Evolutionary conservation across 1,284 basidiomycete species (phyloP), one percentile per base, ranked within the genome.

Genomic region (Nidula niveotomentosa): DNA sequence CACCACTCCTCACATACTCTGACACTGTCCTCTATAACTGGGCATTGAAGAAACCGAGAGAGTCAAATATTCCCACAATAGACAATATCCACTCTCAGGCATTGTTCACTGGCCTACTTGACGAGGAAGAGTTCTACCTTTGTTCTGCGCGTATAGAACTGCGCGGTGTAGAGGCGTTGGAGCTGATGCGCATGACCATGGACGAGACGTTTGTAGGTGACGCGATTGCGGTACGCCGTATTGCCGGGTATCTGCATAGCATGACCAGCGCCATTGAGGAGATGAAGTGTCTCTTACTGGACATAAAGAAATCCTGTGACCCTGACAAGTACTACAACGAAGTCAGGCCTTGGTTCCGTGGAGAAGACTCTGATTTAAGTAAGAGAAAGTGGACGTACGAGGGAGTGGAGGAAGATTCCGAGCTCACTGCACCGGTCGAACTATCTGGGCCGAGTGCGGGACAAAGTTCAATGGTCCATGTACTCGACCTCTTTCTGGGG

Each of bases 21-120:
- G 95, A 97, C 68, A 93, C 92, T 15, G 95, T 98, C 3, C 80
- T 98, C 13, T 98, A 95, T 78, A 97, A 98, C 67, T 97, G 93
- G 93, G 70, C 74, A 13, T 76, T 83, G 58, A 74, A 71, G 50
- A 64, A 65, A 13, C 56, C 59, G 6, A 59, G 67, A 10, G 51
- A 51, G 48, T 48, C 37, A 23, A 56, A 12, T 49, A 53, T 47
- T 53, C 69, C 75, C n/a, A 53, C 83, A 57, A 69, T 80, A 15
- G 67, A 87, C 65, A 90, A 90, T 65, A 72, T 93, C 44, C 77
- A 78, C 45, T 84, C 84, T 55, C 76, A 81, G 56, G 88, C 87
- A 1, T 79, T 85, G 9, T 98, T 98, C 74, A 94, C 94, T 0
- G 82, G 82, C 43, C 89, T 90, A 1, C 69, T 71, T 7, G 93